Conservation (phyloP, 2,329 filamentous ascomycete genomes). For the Aspergillus floridensis region DNA sequence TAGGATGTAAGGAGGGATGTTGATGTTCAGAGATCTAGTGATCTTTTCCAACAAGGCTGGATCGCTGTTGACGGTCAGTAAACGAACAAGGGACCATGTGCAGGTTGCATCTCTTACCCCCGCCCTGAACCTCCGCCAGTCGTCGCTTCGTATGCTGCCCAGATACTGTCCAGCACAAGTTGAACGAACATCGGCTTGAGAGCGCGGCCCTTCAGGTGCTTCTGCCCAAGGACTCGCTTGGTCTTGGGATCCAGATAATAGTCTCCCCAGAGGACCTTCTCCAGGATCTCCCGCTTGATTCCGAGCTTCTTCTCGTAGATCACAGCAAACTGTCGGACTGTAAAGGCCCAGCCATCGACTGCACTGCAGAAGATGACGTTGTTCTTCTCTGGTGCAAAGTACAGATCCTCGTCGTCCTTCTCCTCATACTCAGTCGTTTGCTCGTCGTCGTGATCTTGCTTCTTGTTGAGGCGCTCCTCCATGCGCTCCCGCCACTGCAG, state of each 20-base stretch:
- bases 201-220: constrained; percentile 86
- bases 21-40: constrained; percentile 83
- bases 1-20: constrained; percentile 76
- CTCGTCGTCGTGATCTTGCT: constrained; percentile 41
- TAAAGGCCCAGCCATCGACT: constrained; percentile 98
- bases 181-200: constrained; percentile 98
- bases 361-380: constrained; percentile 99
- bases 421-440: constrained; percentile 71
- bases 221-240: constrained; percentile 83
- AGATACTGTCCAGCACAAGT: constrained; percentile 89
- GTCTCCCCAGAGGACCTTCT: constrained; percentile 95
- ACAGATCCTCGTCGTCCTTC: constrained; percentile 91
- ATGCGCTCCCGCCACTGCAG: constrained; percentile 91
- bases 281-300: constrained; percentile 81
- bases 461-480: constrained; percentile 72
- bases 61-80: constrained; percentile 57
- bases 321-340: constrained; percentile 85
- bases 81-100: neutral
- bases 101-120: constrained; percentile 54
- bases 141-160: constrained; percentile 92
- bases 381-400: constrained; percentile 96
- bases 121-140: constrained; percentile 77
- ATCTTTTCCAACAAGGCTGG: constrained; percentile 84
- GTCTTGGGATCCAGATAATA: constrained; percentile 97
- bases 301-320: constrained; percentile 96